These are phyloP conservation scores for Kodamaea leandrae DNA, from an alignment of 805 yeast species.

Conservation along the genomic window DNA sequence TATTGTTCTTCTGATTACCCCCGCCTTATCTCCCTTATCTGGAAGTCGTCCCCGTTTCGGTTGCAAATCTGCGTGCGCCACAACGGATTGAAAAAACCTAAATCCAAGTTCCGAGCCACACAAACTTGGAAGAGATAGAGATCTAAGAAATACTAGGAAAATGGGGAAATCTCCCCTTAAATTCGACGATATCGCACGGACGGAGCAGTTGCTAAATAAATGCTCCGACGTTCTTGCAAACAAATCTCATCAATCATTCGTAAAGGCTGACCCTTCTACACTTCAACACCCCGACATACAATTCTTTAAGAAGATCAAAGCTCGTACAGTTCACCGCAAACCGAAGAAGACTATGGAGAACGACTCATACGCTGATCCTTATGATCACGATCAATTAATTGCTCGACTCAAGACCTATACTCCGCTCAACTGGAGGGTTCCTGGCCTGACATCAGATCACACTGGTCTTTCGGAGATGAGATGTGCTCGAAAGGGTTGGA, in stretches of 20 bases:
- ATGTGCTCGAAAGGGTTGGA: slow-evolving; percentile 56
- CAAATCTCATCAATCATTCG: slow-evolving; percentile 14
- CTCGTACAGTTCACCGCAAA: slow-evolving; percentile 16
- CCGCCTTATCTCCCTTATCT: too few species aligned
- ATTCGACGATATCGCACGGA: neutral
- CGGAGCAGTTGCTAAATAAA: slow-evolving; percentile 8
- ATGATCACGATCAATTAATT: slow-evolving; percentile 31
- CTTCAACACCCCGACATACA: slow-evolving; percentile 36
- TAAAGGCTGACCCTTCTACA: neutral
- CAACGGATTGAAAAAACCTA: too few species aligned
- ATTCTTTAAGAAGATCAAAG: slow-evolving; percentile 35
- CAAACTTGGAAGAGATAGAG: neutral
- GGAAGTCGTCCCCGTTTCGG: too few species aligned
- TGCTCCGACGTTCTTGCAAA: slow-evolving; percentile 22
- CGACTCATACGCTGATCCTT: slow-evolving; percentile 29
- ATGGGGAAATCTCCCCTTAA: neutral
- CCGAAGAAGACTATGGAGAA: neutral
- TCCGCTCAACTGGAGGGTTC: slow-evolving; percentile 48
- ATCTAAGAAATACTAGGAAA: neutral
- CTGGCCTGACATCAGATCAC: slow-evolving; percentile 14
- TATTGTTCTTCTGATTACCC: too few species aligned
- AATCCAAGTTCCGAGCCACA: too few species aligned
- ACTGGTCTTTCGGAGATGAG: slow-evolving; percentile 41
- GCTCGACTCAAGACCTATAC: slow-evolving; percentile 44
- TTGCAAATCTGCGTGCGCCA: too few species aligned